Evolutionary conservation across 2,329 filamentous ascomycete species (phyloP).

Genomic region (Apiospora arundinis): DNA sequence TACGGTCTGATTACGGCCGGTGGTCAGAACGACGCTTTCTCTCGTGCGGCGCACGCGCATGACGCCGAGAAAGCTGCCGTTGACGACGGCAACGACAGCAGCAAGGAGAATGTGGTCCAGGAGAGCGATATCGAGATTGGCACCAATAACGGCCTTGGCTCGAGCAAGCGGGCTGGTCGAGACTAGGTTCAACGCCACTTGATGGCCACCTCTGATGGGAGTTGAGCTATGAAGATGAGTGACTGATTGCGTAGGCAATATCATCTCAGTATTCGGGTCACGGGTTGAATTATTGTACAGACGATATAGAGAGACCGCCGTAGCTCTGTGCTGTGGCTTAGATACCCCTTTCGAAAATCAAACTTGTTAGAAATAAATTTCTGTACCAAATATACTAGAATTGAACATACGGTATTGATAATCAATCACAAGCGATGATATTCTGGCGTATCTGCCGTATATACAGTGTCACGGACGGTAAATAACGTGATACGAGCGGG

Average conservation of each 20-base stretch:
- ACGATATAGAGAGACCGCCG: background rate
- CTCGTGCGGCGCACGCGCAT: background rate
- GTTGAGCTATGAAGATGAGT: background rate
- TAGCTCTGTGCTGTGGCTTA: background rate
- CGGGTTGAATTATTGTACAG: background rate
- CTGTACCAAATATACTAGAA: background rate
- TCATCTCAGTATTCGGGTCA: background rate
- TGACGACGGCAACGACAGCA: conserved; percentile 22
- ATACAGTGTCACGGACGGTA: background rate
- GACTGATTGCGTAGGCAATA: no score
- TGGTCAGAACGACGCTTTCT: conserved; percentile 14
- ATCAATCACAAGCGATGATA: background rate
- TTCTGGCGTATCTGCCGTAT: background rate
- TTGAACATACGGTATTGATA: background rate
- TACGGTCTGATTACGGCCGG: conserved; percentile 33
- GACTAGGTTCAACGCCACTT: background rate
- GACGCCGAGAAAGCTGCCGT: conserved; percentile 17
- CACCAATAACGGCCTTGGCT: background rate
- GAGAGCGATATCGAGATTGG: conserved; percentile 9
- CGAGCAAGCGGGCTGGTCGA: background rate
- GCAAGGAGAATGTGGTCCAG: conserved; percentile 13
- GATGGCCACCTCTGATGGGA: background rate
- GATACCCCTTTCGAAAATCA: background rate
- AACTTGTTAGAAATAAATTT: background rate
- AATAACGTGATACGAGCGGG: background rate